A percentile compares a stretch with the other conserved stretches of the same genome.
Evolutionary conservation across 108 stramenopile genomes (phyloP).

Genomic region (Fistulifera solaris): DNA sequence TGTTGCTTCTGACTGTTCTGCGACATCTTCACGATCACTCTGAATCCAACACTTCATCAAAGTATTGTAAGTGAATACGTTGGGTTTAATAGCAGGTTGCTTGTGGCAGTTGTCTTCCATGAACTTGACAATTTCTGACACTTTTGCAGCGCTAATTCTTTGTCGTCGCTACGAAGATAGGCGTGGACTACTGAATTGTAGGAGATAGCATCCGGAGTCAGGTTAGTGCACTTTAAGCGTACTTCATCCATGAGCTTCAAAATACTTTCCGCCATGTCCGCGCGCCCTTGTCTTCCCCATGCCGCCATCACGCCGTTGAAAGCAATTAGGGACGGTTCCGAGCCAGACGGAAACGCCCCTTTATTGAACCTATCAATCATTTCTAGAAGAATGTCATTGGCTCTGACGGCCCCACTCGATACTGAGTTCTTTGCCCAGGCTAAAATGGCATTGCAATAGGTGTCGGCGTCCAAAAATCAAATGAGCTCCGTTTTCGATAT

Average conservation of each 20-base stretch:
- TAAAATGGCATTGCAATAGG: constrained; percentile 32
- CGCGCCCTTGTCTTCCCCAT: constrained; percentile 19
- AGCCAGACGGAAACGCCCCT: constrained; percentile 9
- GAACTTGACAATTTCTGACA: constrained; percentile 16
- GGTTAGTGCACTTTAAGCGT: constrained; percentile 5
- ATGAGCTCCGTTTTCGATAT: not conserved
- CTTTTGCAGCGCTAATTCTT: constrained; percentile 9
- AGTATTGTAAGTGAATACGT: constrained; percentile 29
- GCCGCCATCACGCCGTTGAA: constrained; percentile 44
- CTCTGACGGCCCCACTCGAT: constrained; percentile 9
- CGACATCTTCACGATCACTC: constrained; percentile 13
- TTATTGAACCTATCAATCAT: constrained; percentile 15
- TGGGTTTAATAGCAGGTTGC: constrained; percentile 23
- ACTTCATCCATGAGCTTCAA: constrained; percentile 17
- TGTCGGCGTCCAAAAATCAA: constrained; percentile 19
- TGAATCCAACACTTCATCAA: constrained; percentile 28
- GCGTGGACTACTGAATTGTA: constrained; percentile 61
- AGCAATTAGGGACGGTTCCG: constrained; percentile 26
- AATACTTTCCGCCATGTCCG: constrained; percentile 23
- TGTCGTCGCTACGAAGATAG: constrained; percentile 12
- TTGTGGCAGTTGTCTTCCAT: constrained; percentile 27
- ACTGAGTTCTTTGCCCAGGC: constrained; percentile 25
- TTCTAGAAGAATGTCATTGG: constrained; percentile 20
- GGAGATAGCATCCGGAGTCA: constrained; percentile 34
- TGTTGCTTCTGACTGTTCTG: constrained; percentile 13